A percentile compares a stretch with the other conserved stretches of the same genome.
Evolutionary conservation across 164 flowering plant species (phyloP).

Genomic region (Annona squamosa): DNA sequence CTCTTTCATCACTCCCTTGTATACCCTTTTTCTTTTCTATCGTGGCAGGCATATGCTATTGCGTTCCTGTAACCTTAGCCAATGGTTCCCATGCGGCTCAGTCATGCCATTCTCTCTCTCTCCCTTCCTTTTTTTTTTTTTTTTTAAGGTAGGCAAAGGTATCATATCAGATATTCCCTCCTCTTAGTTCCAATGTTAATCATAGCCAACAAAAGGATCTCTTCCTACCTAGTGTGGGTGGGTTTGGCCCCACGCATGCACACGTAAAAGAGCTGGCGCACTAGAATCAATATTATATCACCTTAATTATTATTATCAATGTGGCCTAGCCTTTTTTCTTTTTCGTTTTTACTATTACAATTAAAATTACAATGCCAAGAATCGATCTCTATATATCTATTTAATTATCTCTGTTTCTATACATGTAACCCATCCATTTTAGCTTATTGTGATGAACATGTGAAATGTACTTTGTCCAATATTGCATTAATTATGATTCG

Average conservation of each 20-base stretch:
- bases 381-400: too few relatives aligned
- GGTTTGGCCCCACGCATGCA: not conserved
- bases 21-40: not conserved
- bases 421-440: too few relatives aligned
- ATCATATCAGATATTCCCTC: not conserved
- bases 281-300: not conserved
- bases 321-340: too few relatives aligned
- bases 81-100: not conserved
- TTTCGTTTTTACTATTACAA: too few relatives aligned
- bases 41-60: not conserved
- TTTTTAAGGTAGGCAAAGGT: not conserved
- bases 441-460: too few relatives aligned
- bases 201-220: not conserved
- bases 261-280: not conserved
- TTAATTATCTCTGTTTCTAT: too few relatives aligned
- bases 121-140: not conserved
- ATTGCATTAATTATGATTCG: too few relatives aligned
- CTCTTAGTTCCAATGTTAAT: not conserved
- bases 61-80: not conserved
- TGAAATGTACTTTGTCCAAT: too few relatives aligned
- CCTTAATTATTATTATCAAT: too few relatives aligned
- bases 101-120: not conserved
- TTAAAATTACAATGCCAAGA: too few relatives aligned
- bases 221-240: not conserved
- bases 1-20: not conserved